Percentiles rank a stretch among this genome's conserved stretches.
These are phyloP conservation scores for Fusarium sp. DNA, from an alignment of 2,329 filamentous ascomycete species.

Conservation along the genomic window DNA sequence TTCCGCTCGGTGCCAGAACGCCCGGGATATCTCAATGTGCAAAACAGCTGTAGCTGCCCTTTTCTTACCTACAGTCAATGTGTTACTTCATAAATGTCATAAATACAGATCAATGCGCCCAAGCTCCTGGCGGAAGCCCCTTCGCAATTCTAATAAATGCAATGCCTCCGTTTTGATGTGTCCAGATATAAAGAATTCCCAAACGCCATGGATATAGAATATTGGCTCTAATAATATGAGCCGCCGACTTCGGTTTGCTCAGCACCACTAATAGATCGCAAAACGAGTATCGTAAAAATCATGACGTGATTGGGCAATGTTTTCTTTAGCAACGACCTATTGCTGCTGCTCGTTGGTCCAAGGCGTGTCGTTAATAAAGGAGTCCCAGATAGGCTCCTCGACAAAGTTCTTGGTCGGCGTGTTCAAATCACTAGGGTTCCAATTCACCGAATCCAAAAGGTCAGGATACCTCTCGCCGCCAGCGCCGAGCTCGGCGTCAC, in stretches of 20 bases:
- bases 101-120: neutral
- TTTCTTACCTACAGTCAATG: neutral
- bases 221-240: constrained; percentile 4
- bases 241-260: constrained; percentile 5
- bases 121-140: constrained; percentile 23
- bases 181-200: constrained; percentile 8
- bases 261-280: constrained; percentile 2
- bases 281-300: constrained; percentile 37
- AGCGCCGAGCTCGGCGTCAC: constrained; percentile 5
- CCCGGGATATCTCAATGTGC: constrained; percentile 17
- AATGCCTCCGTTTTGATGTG: constrained; percentile 25
- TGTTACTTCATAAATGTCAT: neutral
- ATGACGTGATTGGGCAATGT: constrained; percentile 2
- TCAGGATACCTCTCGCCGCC: constrained; percentile 29
- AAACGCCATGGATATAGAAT: constrained; percentile 13
- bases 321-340: neutral
- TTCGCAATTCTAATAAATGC: constrained; percentile 41
- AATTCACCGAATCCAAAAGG: constrained; percentile 18
- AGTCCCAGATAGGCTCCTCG: constrained; percentile 52
- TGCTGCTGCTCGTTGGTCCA: constrained; percentile 42
- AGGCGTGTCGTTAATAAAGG: constrained; percentile 50
- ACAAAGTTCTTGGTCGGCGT: constrained; percentile 23
- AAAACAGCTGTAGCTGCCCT: neutral
- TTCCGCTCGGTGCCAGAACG: neutral
- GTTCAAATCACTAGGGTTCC: constrained; percentile 14